Base-by-base conservation (phyloP, 2,329 filamentous ascomycete species). In the Talaromyces sp. region DNA sequence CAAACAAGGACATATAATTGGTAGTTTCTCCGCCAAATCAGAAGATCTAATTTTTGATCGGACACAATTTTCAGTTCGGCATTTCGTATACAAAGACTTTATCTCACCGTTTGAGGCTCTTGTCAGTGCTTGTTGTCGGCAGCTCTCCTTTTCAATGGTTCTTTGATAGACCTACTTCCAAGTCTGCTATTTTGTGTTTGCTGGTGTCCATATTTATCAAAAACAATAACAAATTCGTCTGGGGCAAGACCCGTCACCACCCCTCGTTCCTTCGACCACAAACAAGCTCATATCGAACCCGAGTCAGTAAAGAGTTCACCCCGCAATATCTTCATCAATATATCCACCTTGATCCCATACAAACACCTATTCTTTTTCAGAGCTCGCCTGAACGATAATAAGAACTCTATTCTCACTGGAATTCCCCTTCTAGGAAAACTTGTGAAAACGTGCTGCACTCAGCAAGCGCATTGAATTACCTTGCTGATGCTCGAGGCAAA, bases 331-430 rank as follows among this genome's bases (percentile, higher is more conserved):
- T 15, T 37, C 2, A 19, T 37, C 10, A 9, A 22, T 15, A 37
- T 31, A 56, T 37, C 52, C 52, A 56, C 52, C n/a, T 39, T 56
- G 52, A 13, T 56, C 52, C 37, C 52, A 39, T 39, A 56, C 33
- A 17, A 33, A 25, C 11, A 56, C 6, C n/a, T n/a, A 22, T 19
- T 56, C 52, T 56, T 56, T 37, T 19, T 56, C 8, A 33, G 49
- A 31, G 49, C 49, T 52, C 50, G 52, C 33, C 33, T 56, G 52
- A 39, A 56, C 9, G 33, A 56, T 19, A 9, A 37, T 39, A 11
- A 37, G 25, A 56, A 56, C 52, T 56, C 25, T 56, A 39, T 37
- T 6, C 33, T 56, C n/a, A 22, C 52, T 19, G 52, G 31, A 3
- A 5, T 9, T 56, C 37, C 33, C 52, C 9, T 37, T 56, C 31